Base-by-base conservation (phyloP, 2,329 filamentous ascomycete species). In the Tolypocladium guangdongense region DNA sequence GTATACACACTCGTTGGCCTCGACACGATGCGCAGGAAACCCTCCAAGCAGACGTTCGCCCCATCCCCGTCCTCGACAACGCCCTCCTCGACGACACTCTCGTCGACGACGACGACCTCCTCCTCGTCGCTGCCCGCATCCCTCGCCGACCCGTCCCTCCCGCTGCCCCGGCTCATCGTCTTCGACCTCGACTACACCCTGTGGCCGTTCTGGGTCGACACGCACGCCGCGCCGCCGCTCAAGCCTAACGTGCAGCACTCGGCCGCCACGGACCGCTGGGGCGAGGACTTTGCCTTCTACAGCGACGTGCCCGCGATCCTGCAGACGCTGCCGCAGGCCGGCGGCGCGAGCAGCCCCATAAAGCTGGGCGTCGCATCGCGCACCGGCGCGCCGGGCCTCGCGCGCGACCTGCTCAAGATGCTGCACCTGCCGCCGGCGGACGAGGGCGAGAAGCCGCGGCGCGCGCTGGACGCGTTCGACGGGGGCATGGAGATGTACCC, bases 191-290 rank as follows among this genome's bases (percentile, higher is more conserved):
- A 97, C 77, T 97, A 96, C 77, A 97, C 93, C 0, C 78, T 97
- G n/a, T 97, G 92, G 93, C 90, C 91, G 5, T 96, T 96, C 72
- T 97, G 92, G 92, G 86, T 95, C 1, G 93, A 97, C 74, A 96
- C 90, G 4, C 91, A 96, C 71, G 87, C 93, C 62, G 82, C 83
- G 27, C 80, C 83, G 7, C 91, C 90, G 0, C 72, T 96, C 20
- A 78, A 78, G 59, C 62, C 75, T 7, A 72, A 75, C 52, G 53
- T 72, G 0, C 57, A 66, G 8, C 69, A 68, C 71, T 73, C 64
- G 55, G 69, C 69, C 58, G 74, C 70, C 52, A 70, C 72, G 22
- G 82, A 85, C 66, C 72, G 74, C 58, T 71, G 73, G 55, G 84
- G 84, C 66, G 86, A 90, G 70, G 74, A 74, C 20, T 90, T 83